Base-by-base conservation (phyloP, 768 basidiomycete species). In the Scleroderma citrinum region DNA sequence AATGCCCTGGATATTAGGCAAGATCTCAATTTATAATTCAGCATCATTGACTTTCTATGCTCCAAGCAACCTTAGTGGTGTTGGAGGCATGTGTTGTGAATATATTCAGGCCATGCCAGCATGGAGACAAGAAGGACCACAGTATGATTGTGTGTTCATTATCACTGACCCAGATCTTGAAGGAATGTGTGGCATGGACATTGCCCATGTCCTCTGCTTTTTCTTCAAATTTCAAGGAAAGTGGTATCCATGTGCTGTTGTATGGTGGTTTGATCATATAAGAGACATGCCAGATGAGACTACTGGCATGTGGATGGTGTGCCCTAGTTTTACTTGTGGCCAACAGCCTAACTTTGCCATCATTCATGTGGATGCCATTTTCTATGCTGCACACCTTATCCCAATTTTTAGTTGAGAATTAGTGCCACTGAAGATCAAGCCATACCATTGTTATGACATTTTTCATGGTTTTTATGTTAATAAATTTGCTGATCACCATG, bases 91-190 rank as follows among this genome's bases (percentile, higher is more conserved):
- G 49, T n/a, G 29, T 7, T 7, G 26, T 37, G 48, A 52, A 21
- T 29, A 45, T n/a, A 52, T 52, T 17, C 14, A 31, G 11, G 21
- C 51, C 11, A 38, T 17, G 16, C 46, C 21, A n/a, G 23, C 20
- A 7, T 51, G 50, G 50, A 11, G 37, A 13, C 13, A 21, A 11
- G 37, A 21, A 14, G 6, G 20, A 16, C 34, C 23, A 24, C 14
- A 5, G 17, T 41, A n/a, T 45, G 69, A 73, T 44, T 67, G 64
- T 23, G 54, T 63, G 3, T 64, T 63, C 36, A 51, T 66, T 1
- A 55, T 39, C 13, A 39, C 46, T 2, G 51, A 62, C 47, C 14
- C 29, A 6, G 37, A 40, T 17, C 10, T 13, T 14, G 41, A 44
- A 4, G 66, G 63, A 3, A 63, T 68, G 38, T 47, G 30, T 0